Evolutionary conservation across 2,329 filamentous ascomycete species (phyloP).

Genomic region (Calcarisporium arbuscula): DNA sequence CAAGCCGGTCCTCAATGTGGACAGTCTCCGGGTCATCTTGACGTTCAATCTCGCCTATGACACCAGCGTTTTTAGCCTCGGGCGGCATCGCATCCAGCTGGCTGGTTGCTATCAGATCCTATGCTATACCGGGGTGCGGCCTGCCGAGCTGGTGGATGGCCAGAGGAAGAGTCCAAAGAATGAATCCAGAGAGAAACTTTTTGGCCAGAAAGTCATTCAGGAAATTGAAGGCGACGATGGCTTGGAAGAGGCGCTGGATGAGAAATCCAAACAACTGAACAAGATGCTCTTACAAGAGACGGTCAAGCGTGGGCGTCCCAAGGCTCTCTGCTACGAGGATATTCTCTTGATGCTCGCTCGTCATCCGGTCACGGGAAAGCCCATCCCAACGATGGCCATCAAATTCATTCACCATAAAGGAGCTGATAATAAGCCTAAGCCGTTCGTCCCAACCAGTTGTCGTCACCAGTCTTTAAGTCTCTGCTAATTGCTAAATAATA

Average conservation of each 20-base stretch:
- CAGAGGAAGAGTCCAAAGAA: slow-evolving; percentile 20
- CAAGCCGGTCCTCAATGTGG: slow-evolving; percentile 17
- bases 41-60: slow-evolving; percentile 24
- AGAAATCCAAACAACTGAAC: slow-evolving; percentile 15
- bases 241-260: slow-evolving; percentile 10
- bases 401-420: slow-evolving; percentile 25
- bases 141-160: slow-evolving; percentile 21
- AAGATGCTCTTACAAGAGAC: slow-evolving; percentile 12
- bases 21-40: slow-evolving; percentile 16
- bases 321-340: too few relatives aligned
- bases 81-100: slow-evolving; percentile 18
- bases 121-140: slow-evolving; percentile 20
- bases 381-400: slow-evolving; percentile 19
- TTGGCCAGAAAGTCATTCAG: slow-evolving; percentile 15
- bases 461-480: neutral
- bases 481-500: slow-evolving; percentile 10
- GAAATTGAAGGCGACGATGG: slow-evolving; percentile 7
- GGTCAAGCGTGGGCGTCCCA: slow-evolving; percentile 13
- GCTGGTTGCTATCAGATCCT: slow-evolving; percentile 20
- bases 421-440: slow-evolving; percentile 21
- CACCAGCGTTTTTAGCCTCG: slow-evolving; percentile 14
- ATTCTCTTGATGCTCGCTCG: too few relatives aligned
- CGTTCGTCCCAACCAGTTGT: slow-evolving; percentile 11
- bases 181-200: slow-evolving; percentile 17
- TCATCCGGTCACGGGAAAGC: too few relatives aligned